Evolutionary conservation across 1,139 yeast genomes (phyloP).

Genomic region (Pichia sp.): DNA sequence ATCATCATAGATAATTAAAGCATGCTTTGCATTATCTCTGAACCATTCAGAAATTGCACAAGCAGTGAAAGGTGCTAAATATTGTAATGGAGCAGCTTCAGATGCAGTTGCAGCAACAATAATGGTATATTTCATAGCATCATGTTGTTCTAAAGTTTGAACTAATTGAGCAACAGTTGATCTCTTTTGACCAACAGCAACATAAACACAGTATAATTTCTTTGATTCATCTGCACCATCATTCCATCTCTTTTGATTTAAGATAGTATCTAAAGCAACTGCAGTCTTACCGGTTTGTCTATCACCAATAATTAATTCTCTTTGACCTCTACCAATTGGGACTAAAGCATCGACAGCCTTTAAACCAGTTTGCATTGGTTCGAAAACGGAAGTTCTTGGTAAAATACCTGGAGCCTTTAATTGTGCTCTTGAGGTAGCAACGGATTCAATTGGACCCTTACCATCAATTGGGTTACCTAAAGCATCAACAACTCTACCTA

Average conservation of each 20-base stretch:
- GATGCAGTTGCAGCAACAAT: constrained; percentile 99
- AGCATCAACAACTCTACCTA: constrained; percentile 99
- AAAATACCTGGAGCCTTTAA: constrained; percentile 99
- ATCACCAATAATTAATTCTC: constrained; percentile 99
- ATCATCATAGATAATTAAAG: constrained; percentile 95
- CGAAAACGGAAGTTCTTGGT: constrained; percentile 97
- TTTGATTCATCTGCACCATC: constrained; percentile 87
- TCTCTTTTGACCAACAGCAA: constrained; percentile 99
- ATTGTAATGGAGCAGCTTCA: constrained; percentile 99
- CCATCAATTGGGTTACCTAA: constrained; percentile 99
- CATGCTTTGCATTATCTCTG: constrained; percentile 99
- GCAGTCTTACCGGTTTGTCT: constrained; percentile 99
- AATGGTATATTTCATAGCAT: constrained; percentile 95
- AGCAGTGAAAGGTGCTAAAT: constrained; percentile 99
- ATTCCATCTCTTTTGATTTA: constrained; percentile 99
- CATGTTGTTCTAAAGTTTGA: constrained; percentile 97
- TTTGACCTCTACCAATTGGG: constrained; percentile 99
- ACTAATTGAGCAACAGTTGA: constrained; percentile 99
- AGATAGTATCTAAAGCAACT: constrained; percentile 95
- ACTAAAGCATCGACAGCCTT: constrained; percentile 98
- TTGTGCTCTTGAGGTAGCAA: constrained; percentile 89
- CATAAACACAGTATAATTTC: constrained; percentile 99
- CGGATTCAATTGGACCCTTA: constrained; percentile 94
- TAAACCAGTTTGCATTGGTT: constrained; percentile 99
- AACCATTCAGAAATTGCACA: constrained; percentile 99